Conservation (phyloP, 306 rosid genomes). For the Acacia confusa region DNA sequence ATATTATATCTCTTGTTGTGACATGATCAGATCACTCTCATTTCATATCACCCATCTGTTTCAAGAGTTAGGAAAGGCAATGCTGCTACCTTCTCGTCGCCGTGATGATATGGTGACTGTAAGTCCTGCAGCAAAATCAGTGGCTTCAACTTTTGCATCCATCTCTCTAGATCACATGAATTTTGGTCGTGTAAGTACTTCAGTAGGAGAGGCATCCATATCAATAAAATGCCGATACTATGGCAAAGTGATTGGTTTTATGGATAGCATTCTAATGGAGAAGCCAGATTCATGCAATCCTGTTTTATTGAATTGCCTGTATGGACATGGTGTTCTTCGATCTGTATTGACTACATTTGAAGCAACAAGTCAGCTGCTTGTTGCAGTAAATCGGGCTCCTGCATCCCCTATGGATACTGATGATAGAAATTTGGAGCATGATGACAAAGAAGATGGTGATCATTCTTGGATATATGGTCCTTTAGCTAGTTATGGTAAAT, state of each 20-base stretch:
- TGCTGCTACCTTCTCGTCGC: constrained; percentile 93
- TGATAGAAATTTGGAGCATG: constrained; percentile 68
- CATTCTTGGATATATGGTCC: constrained; percentile 94
- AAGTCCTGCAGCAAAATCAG: constrained; percentile 79
- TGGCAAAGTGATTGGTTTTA: constrained; percentile 93
- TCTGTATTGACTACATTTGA: constrained; percentile 95
- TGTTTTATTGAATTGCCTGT: constrained; percentile 84
- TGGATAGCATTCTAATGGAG: constrained; percentile 85
- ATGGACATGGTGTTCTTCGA: constrained; percentile 82
- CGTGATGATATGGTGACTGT: constrained; percentile 91
- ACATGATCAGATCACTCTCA: constrained; percentile 90
- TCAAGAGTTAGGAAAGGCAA: constrained; percentile 95
- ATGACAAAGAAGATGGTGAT: constrained; percentile 70
- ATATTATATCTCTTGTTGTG: constrained; percentile 82
- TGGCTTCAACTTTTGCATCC: constrained; percentile 81
- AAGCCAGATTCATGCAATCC: constrained; percentile 95
- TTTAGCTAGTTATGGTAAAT: constrained; percentile 84
- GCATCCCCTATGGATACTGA: constrained; percentile 99
- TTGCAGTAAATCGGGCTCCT: constrained; percentile 72
- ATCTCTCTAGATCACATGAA: constrained; percentile 88
- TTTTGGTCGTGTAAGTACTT: constrained; percentile 62
- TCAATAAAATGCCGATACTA: constrained; percentile 91
- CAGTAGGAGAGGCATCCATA: constrained; percentile 74
- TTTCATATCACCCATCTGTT: constrained; percentile 93
- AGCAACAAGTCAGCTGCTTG: constrained; percentile 96